Evolutionary conservation across 148 eudicot genomes (phyloP), one percentile per base, ranked within the genome.

Genomic region (Camellia sinensis): DNA sequence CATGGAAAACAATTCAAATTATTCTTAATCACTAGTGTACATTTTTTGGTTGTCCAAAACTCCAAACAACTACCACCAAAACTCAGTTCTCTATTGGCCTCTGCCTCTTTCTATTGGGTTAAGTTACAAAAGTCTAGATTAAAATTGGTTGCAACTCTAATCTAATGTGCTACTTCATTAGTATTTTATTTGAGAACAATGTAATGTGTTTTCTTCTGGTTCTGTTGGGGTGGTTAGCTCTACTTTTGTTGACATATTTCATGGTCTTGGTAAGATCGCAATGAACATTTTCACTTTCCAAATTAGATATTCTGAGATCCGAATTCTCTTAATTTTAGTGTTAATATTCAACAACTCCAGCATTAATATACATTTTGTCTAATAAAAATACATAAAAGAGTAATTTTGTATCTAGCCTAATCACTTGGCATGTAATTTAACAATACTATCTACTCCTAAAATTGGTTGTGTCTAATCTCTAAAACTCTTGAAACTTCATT

Each of bases 161-260:
- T 57, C 17, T 57, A 8, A 9, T 15, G 61, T 8, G 37, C 37
- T 29, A 29, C 37, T 29, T 29, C 37, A 29, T 29, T 29, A 29
- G 37, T 29, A 29, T 29, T 29, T 29, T 29, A 29, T 29, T 29
- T 29, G 37, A 29, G 37, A 29, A 29, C 37, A 29, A 1, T 29
- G 37, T 29, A 29, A 29, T 29, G 37, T 29, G 37, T 29, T 29
- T 1, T 29, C 37, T 29, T 29, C 37, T 29, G 37, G 37, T 65
- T 65, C 10, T n/a, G 69, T 19, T 65, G 69, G 9, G 69, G 69
- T 65, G 69, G 69, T 65, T 19, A 14, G 61, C 61, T 57, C 61
- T 57, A 57, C 61, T 57, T 57, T 11, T 13, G 61, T 14, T 57
- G 14, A 57, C 15, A 9, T 57, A 0, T 57, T 57, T 15, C 61